Evolutionary conservation across 805 yeast genomes (phyloP).

Genomic region (Saccharomycopsis fibuligera): DNA sequence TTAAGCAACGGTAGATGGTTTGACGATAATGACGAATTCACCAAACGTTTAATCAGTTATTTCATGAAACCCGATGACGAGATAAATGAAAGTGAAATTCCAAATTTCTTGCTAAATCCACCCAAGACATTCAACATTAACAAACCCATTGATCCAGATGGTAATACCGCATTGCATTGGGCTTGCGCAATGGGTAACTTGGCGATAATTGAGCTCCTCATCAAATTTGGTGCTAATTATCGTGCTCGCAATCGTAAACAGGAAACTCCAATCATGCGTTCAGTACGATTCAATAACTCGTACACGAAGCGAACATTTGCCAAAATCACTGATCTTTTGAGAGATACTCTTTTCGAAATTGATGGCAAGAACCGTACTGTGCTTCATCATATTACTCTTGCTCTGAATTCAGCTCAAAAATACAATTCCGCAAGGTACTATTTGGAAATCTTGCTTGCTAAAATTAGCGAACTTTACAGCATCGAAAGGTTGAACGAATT

Average conservation of each 20-base stretch:
- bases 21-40: slow-evolving; percentile 35
- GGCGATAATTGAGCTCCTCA: slow-evolving; percentile 65
- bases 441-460: slow-evolving; percentile 66
- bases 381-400: slow-evolving; percentile 76
- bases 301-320: slow-evolving; percentile 77
- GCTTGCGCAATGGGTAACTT: slow-evolving; percentile 93
- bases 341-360: slow-evolving; percentile 68
- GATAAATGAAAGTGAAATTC: slow-evolving; percentile 26
- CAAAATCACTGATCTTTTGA: slow-evolving; percentile 65
- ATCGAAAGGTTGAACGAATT: slow-evolving; percentile 39
- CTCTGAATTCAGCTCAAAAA: slow-evolving; percentile 59
- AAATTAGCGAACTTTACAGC: slow-evolving; percentile 59
- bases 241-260: slow-evolving; percentile 59
- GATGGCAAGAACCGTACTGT: slow-evolving; percentile 74
- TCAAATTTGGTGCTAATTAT: slow-evolving; percentile 70
- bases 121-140: slow-evolving; percentile 61
- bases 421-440: slow-evolving; percentile 80
- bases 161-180: slow-evolving; percentile 95
- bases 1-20: slow-evolving; percentile 25
- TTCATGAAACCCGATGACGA: slow-evolving; percentile 54
- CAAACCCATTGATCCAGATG: slow-evolving; percentile 85
- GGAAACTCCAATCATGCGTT: slow-evolving; percentile 80
- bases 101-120: slow-evolving; percentile 40
- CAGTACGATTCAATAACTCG: slow-evolving; percentile 83
- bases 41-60: slow-evolving; percentile 43